Evolutionary conservation across 495 filamentous ascomycete genomes (phyloP).

Genomic region (Talaromyces wortmannii): DNA sequence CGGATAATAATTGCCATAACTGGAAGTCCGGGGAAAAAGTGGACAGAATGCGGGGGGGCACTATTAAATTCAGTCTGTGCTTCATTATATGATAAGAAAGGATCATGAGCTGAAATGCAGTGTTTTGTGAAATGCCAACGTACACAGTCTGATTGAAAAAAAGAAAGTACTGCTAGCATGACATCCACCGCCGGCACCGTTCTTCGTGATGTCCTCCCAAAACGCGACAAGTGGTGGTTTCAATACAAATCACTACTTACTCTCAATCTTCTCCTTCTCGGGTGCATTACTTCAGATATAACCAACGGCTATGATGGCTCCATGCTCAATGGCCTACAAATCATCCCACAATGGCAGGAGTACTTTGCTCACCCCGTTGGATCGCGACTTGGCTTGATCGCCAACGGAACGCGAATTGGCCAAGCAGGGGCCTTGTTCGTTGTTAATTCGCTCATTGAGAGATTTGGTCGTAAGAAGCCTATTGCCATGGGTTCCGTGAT

Average conservation of each 20-base stretch:
- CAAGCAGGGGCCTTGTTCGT: conserved; percentile 14
- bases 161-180: no score
- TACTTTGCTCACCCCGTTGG: conserved; percentile 13
- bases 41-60: no score
- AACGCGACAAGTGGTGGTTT: no score
- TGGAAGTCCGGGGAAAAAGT: no score
- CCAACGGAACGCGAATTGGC: conserved; percentile 15
- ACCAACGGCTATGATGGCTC: conserved; percentile 14
- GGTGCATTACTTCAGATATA: not conserved
- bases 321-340: conserved; percentile 26
- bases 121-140: no score
- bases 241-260: not conserved
- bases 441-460: conserved; percentile 12
- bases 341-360: conserved; percentile 13
- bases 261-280: not conserved
- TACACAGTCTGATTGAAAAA: no score
- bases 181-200: no score
- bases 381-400: conserved; percentile 13
- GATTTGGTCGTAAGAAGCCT: conserved; percentile 14
- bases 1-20: not conserved
- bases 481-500: conserved; percentile 14
- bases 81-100: no score
- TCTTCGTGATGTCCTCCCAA: no score
- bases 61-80: no score
- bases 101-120: no score